Evolutionary conservation across 495 filamentous ascomycete genomes (phyloP), one percentile per base, ranked within the genome.

Genomic region (Tuber aestivum): DNA sequence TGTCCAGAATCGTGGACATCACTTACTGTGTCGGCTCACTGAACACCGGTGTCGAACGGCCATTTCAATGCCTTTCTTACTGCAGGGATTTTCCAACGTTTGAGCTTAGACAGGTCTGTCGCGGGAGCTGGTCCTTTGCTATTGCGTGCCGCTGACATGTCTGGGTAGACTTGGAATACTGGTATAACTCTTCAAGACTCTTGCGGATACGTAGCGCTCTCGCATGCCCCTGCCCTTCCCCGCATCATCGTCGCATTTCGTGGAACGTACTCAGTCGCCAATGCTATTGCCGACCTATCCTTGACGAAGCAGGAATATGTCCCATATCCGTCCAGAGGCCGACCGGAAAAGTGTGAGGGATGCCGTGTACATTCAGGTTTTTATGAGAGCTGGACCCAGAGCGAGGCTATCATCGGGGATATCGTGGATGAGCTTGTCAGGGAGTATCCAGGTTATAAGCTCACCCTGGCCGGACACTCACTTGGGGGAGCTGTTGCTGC

Each of bases 331-430:
- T 87, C 87, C 45, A 85, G 82, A 41, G 84, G 83, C 68, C 79
- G 80, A 6, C 83, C 84, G 14, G 83, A 85, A 41, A 85, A 85
- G 75, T 99, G 95, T 82, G 83, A 84, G 1, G 92, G 95, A 80
- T 99, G 95, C 84, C 95, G 91, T 23, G 96, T 98, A 21, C 95
- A 99, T 83, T 89, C 90, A 40, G 95, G 95, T 23, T 99, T 99
- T 84, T 88, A 94, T 83, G 85, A 87, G 37, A 93, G 93, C 10
- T 99, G 95, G 95, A 56, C 50, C 1, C 72, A 83, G 65, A 80
- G 76, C 3, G 74, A 79, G 41, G 70, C 35, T 61, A 44, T 83
- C 42, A 81, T 83, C 56, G 69, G 56, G 4, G 68, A 70, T 21
- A 70, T 77, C 4, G 71, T 85, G 14, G 79, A 85, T 27, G 79